Base-by-base conservation (phyloP, 176 grass and related monocot species). In the Elaeis guineensis region DNA sequence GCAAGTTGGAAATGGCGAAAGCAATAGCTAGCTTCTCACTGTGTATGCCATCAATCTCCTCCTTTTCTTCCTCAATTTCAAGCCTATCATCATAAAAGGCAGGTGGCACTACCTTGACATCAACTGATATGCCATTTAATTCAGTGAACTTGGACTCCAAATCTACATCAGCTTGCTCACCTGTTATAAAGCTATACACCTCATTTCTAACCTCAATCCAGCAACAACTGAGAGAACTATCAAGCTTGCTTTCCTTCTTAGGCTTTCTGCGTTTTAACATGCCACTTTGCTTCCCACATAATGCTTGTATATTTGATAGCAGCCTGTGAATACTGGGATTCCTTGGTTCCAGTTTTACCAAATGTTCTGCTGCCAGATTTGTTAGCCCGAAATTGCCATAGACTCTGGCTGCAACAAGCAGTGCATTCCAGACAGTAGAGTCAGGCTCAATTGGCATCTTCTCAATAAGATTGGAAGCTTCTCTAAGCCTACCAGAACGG, bases 21-120 rank as follows among this genome's bases (percentile, higher is more conserved):
- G 75, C 75, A 76, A 85, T 79, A 51, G 86, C 86, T 65, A 82
- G 44, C 61, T 76, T 82, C 63, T 90, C 86, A 22, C 82, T 79
- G 50, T 85, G 86, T 51, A 75, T 51, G 67, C 44, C 75, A 44
- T 18, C 25, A 54, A 76, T n/a, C 44, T 76, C 78, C 82, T 82
- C 72, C 26, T 61, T 70, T 57, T 66, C 75, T 79, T 89, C 81
- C 59, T 74, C 73, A 25, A 79, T 50, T 25, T 89, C 69, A 55
- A 73, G 73, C 44, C 20, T 66, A 52, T 39, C 57, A 19, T 48
- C 63, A 70, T 48, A 21, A 14, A 21, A 58, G 19, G 62, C 61
- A 57, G 66, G 51, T 58, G 79, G 72, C 48, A 65, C 50, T 24
- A 60, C 50, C 55, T 81, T 72, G 18, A 72, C 5, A 79, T 72